These are phyloP conservation scores for Neostapfia colusana DNA, from an alignment of 176 grass and related monocot genomes.

Conservation along the genomic window DNA sequence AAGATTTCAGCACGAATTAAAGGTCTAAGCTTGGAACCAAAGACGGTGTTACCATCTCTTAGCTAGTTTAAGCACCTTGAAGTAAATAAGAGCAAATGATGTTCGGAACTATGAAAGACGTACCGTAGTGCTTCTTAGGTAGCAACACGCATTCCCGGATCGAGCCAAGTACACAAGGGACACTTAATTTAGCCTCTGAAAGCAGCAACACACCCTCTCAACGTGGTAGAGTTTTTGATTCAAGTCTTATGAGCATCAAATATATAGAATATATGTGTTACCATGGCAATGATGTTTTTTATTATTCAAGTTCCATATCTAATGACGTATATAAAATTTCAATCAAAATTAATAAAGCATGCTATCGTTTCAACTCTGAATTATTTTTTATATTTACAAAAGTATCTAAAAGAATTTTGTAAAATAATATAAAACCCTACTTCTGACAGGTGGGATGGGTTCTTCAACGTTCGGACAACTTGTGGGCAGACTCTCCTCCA, in stretches of 20 bases:
- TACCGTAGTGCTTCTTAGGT: constrained; percentile 1
- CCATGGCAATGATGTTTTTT: no score
- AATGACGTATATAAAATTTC: no score
- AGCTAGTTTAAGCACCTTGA: constrained; percentile 11
- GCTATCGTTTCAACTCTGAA: no score
- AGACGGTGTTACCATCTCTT: not conserved
- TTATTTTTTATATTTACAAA: no score
- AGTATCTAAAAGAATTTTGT: no score
- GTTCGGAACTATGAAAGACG: not conserved
- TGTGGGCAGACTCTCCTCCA: not conserved
- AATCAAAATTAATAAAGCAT: no score
- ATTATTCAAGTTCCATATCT: no score
- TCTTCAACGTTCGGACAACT: not conserved
- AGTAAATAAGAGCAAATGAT: not conserved
- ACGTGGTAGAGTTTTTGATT: no score
- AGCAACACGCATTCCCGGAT: constrained; percentile 34
- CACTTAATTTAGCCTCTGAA: not conserved
- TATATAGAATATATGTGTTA: no score
- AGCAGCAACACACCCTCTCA: no score
- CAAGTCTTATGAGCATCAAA: no score
- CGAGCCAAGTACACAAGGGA: not conserved
- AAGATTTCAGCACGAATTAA: not conserved
- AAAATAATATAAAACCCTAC: no score
- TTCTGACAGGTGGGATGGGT: not conserved
- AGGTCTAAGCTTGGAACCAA: not conserved